These are phyloP conservation scores for Phytophthora quininea DNA, from an alignment of 352 stramenopile genomes.

Conservation along the genomic window DNA sequence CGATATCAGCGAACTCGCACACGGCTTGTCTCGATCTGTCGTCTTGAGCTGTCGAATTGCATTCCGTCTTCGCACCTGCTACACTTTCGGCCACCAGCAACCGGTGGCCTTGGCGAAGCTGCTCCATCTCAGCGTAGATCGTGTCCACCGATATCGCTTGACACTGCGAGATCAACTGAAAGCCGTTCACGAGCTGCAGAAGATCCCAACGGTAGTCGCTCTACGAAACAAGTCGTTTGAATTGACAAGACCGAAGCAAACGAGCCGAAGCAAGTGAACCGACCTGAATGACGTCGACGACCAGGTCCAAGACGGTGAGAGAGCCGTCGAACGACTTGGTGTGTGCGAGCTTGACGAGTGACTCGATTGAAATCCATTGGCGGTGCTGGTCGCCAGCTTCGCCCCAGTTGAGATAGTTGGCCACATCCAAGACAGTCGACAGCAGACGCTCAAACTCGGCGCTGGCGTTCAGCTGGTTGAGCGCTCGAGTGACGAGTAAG, in stretches of 20 bases:
- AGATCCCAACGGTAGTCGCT: conserved; percentile 4
- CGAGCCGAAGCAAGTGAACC: too few relatives aligned
- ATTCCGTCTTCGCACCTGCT: conserved; percentile 4
- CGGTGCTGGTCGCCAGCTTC: conserved; percentile 19
- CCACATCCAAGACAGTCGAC: conserved; percentile 30
- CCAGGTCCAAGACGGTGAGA: conserved; percentile 23
- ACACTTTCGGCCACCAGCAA: conserved; percentile 9
- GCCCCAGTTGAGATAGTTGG: conserved; percentile 27
- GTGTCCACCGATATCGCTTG: conserved; percentile 27
- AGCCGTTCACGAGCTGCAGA: conserved; percentile 30
- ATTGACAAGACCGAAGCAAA: not conserved
- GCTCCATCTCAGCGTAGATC: conserved; percentile 19
- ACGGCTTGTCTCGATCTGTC: conserved; percentile 24
- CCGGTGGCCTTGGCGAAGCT: conserved; percentile 23
- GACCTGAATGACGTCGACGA: conserved; percentile 25
- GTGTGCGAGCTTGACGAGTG: conserved; percentile 21
- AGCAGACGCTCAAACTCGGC: conserved; percentile 26
- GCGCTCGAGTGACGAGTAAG: conserved; percentile 31
- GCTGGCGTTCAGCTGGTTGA: conserved; percentile 37
- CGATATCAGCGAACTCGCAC: conserved; percentile 27
- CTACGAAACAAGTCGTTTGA: conserved; percentile 14
- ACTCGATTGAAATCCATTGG: conserved; percentile 31
- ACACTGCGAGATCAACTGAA: conserved; percentile 31
- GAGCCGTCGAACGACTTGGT: conserved; percentile 32
- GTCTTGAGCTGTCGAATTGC: not conserved